Conservation (phyloP, 2,329 filamentous ascomycete species). For the Erysiphe pulchra region DNA sequence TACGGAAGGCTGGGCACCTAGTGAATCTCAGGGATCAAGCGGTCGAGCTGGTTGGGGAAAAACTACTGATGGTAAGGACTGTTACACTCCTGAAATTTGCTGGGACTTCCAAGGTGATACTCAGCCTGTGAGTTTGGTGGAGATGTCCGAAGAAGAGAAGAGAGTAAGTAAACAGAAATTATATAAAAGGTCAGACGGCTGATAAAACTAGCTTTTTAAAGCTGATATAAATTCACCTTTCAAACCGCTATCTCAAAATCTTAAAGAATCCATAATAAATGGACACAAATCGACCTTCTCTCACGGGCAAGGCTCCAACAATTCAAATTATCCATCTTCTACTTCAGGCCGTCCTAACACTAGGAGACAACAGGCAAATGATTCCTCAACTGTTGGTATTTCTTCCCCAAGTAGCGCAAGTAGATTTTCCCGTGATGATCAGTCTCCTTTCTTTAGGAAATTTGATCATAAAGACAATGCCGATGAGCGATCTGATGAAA, state of each 20-base stretch:
- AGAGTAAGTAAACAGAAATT: constrained; percentile 19
- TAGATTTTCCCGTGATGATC: constrained; percentile 37
- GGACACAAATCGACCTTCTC: constrained; percentile 68
- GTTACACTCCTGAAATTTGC: constrained; percentile 69
- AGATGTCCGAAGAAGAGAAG: constrained; percentile 38
- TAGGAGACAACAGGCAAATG: constrained; percentile 58
- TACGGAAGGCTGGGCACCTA: constrained; percentile 55
- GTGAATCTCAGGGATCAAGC: constrained; percentile 35
- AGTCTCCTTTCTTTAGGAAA: constrained; percentile 30
- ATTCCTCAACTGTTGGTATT: constrained; percentile 32
- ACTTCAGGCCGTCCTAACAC: constrained; percentile 45
- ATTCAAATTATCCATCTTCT: constrained; percentile 49
- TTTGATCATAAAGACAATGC: constrained; percentile 25
- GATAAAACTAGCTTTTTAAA: constrained; percentile 38
- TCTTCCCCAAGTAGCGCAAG: constrained; percentile 34
- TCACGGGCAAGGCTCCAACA: constrained; percentile 27
- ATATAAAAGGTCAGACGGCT: neutral
- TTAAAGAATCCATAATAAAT: constrained; percentile 27
- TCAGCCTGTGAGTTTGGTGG: constrained; percentile 44
- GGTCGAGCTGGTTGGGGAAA: constrained; percentile 49
- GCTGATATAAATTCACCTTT: constrained; percentile 81
- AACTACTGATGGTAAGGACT: constrained; percentile 45
- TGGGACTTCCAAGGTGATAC: constrained; percentile 55
- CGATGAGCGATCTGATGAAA: constrained; percentile 27
- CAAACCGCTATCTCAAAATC: constrained; percentile 51